Conservation (phyloP, 2,329 filamentous ascomycete species). For the Paramyrothecium sp. region DNA sequence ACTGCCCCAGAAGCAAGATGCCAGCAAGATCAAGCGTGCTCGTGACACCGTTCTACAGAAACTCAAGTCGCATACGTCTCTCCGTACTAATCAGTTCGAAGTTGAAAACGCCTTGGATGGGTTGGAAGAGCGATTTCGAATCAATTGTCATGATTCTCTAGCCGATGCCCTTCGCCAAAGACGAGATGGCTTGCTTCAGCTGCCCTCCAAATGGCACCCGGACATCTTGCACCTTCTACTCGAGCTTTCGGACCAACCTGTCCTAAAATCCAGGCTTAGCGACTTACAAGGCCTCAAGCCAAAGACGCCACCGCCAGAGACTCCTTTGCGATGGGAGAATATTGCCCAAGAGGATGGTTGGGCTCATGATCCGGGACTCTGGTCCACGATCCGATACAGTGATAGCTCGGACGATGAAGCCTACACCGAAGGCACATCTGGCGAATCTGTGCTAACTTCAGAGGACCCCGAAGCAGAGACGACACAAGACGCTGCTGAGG, state of each 20-base stretch:
- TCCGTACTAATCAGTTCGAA: slow-evolving; percentile 74
- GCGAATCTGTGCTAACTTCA: slow-evolving; percentile 33
- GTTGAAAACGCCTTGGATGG: slow-evolving; percentile 64
- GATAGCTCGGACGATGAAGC: slow-evolving; percentile 60
- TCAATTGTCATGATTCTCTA: slow-evolving; percentile 76
- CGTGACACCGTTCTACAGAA: slow-evolving; percentile 50
- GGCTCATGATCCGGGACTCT: slow-evolving; percentile 64
- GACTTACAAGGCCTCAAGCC: slow-evolving; percentile 55
- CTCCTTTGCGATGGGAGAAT: slow-evolving; percentile 72
- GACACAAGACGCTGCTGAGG: slow-evolving; percentile 21
- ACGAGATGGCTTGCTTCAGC: slow-evolving; percentile 55
- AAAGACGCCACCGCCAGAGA: slow-evolving; percentile 39
- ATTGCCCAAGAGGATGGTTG: slow-evolving; percentile 76
- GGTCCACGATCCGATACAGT: slow-evolving; percentile 68
- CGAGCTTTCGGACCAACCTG: slow-evolving; percentile 77
- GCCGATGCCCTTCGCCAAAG: slow-evolving; percentile 67
- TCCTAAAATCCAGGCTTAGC: slow-evolving; percentile 64
- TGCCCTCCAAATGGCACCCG: slow-evolving; percentile 65
- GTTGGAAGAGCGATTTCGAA: slow-evolving; percentile 81
- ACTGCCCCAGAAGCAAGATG: slow-evolving; percentile 16
- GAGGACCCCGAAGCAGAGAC: slow-evolving; percentile 27
- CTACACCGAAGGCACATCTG: slow-evolving; percentile 28
- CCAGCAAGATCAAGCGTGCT: slow-evolving; percentile 37
- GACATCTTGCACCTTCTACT: slow-evolving; percentile 79
- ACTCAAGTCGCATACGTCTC: slow-evolving; percentile 54